Percentiles rank a stretch among this genome's conserved stretches.
Evolutionary conservation across 2,329 filamentous ascomycete species (phyloP).

Genomic region (Purpureocillium takamizusanense): DNA sequence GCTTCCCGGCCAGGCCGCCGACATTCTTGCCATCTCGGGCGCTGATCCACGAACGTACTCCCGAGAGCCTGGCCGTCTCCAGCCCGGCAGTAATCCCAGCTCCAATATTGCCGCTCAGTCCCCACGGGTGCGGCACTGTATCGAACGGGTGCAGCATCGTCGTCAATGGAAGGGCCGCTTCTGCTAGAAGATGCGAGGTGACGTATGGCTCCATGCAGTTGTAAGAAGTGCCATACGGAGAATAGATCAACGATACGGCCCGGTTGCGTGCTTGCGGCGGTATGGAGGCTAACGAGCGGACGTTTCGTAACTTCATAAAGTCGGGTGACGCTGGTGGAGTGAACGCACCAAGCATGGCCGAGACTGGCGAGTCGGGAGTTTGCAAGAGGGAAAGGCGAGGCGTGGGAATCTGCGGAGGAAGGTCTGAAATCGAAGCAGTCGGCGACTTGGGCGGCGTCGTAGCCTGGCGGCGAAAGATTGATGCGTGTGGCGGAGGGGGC

Average conservation of each 20-base stretch:
- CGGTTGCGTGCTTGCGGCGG: constrained; percentile 24
- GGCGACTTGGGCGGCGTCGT: constrained; percentile 10
- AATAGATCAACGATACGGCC: constrained; percentile 54
- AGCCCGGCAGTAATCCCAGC: constrained; percentile 47
- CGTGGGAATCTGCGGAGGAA: constrained; percentile 3
- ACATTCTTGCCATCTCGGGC: constrained; percentile 51
- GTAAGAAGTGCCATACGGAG: constrained; percentile 53
- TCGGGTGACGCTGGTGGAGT: constrained; percentile 26
- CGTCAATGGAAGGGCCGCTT: constrained; percentile 52
- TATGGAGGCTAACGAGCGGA: constrained; percentile 25
- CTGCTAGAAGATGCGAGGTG: constrained; percentile 43
- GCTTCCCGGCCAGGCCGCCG: constrained; percentile 39
- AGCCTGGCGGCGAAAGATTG: constrained; percentile 9
- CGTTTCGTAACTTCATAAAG: constrained; percentile 23
- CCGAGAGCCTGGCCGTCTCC: constrained; percentile 43
- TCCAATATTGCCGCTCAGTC: constrained; percentile 49
- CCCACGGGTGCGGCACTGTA: constrained; percentile 49
- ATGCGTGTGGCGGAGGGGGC: constrained; percentile 33
- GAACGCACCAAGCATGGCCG: constrained; percentile 16
- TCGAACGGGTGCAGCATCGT: constrained; percentile 58
- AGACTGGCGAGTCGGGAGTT: constrained; percentile 2
- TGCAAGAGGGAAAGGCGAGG: constrained; percentile 3
- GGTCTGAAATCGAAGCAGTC: constrained; percentile 1
- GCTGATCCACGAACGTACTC: constrained; percentile 49
- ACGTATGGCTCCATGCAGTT: constrained; percentile 45